These are phyloP conservation scores for Aquanectria penicillioides DNA, from an alignment of 2,329 filamentous ascomycete genomes.

Conservation along the genomic window DNA sequence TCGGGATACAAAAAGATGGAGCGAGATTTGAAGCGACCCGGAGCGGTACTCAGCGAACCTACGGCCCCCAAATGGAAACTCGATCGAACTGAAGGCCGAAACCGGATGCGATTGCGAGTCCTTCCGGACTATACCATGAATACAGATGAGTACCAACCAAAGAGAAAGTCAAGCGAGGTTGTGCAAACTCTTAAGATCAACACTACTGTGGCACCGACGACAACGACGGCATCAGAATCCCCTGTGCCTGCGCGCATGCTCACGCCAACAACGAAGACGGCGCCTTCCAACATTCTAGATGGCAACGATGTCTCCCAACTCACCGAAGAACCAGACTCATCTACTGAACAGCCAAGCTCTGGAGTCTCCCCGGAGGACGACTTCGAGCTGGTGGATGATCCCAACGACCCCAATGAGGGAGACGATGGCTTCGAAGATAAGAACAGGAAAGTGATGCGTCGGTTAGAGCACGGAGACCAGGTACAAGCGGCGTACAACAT, in stretches of 20 bases:
- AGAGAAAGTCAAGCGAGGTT: conserved; percentile 69
- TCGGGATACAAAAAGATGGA: conserved; percentile 83
- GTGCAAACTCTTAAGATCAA: conserved; percentile 50
- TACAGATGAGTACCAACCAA: conserved; percentile 84
- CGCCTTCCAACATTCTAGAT: conserved; percentile 34
- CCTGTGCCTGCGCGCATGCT: conserved; percentile 2
- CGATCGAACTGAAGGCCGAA: conserved; percentile 93
- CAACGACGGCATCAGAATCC: conserved; percentile 18
- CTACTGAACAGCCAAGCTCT: conserved; percentile 34
- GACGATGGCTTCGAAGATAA: conserved; percentile 92
- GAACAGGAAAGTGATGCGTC: conserved; percentile 97
- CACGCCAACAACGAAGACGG: conserved; percentile 27
- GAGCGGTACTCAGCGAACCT: conserved; percentile 79
- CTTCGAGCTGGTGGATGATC: conserved; percentile 95
- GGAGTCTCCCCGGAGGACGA: conserved; percentile 75
- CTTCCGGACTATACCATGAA: conserved; percentile 78
- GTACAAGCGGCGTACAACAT: conserved; percentile 96
- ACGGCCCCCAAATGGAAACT: conserved; percentile 83
- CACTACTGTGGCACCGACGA: conserved; percentile 37
- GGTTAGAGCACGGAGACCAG: conserved; percentile 87
- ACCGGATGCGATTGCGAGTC: conserved; percentile 90
- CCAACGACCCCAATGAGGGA: conserved; percentile 80
- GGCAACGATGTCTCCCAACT: conserved; percentile 32
- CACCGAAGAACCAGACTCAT: conserved; percentile 37
- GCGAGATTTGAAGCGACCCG: conserved; percentile 79